Evolutionary conservation across 2,329 filamentous ascomycete species (phyloP).

Genomic region (Talaromyces piceae): DNA sequence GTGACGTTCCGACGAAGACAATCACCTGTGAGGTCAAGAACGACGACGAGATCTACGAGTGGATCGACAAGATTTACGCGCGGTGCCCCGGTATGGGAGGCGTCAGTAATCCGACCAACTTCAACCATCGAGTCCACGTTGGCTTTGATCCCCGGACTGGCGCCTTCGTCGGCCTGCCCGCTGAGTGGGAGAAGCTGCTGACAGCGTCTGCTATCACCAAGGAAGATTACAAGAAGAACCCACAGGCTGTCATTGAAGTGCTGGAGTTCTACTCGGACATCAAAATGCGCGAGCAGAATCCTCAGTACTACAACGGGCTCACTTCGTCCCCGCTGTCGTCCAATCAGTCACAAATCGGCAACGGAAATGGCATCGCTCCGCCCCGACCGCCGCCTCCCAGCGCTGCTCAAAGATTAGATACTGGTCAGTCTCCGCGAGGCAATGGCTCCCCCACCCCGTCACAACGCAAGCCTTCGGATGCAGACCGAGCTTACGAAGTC

Average conservation of each 20-base stretch:
- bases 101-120: constrained; percentile 97
- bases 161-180: constrained; percentile 86
- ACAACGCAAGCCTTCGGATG: constrained; percentile 49
- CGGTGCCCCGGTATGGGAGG: constrained; percentile 96
- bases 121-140: constrained; percentile 93
- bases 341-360: constrained; percentile 35
- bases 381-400: constrained; percentile 58
- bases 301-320: constrained; percentile 51
- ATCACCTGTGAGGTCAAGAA: constrained; percentile 90
- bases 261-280: constrained; percentile 64
- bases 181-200: constrained; percentile 94
- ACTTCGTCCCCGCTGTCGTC: constrained; percentile 57
- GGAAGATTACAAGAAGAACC: constrained; percentile 97
- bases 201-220: constrained; percentile 97
- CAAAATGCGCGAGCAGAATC: constrained; percentile 57
- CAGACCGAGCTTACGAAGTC: constrained; percentile 42
- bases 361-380: constrained; percentile 56
- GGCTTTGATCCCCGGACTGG: constrained; percentile 94
- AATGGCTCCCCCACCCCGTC: constrained; percentile 25
- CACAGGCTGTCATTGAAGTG: constrained; percentile 65
- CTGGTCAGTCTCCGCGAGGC: constrained; percentile 31
- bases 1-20: constrained; percentile 73
- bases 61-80: constrained; percentile 97
- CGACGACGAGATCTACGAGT: constrained; percentile 95
- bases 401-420: constrained; percentile 38